These are phyloP conservation scores for Trypanosoma congolense DNA, from an alignment of 208 protist species.

Conservation along the genomic window DNA sequence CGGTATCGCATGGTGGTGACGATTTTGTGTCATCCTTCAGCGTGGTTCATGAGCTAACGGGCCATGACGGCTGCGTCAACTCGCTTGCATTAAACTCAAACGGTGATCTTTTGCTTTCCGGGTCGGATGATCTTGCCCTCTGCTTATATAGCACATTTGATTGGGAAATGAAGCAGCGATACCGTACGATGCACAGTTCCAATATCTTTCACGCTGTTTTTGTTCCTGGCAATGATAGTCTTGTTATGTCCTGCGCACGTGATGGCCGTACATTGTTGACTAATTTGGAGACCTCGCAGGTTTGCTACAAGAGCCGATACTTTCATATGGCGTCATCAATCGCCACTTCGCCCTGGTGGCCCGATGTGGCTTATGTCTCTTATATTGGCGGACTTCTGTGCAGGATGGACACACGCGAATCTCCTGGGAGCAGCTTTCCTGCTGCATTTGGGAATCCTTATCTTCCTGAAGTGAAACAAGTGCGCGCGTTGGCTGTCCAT, in stretches of 20 bases:
- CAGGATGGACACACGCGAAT: constrained; percentile 31
- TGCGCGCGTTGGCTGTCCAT: constrained; percentile 32
- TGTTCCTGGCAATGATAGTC: constrained; percentile 15
- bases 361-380: constrained; percentile 33
- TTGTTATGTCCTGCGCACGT: constrained; percentile 32
- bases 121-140: constrained; percentile 37
- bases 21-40: constrained; percentile 19
- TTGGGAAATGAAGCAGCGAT: constrained; percentile 18
- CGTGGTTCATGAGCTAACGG: constrained; percentile 18
- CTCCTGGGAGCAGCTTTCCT: constrained; percentile 1
- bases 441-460: constrained; percentile 19
- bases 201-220: constrained; percentile 59
- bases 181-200: constrained; percentile 29
- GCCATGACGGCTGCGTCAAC: constrained; percentile 54
- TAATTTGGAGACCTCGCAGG: constrained; percentile 23
- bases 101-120: constrained; percentile 34
- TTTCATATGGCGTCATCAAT: constrained; percentile 28
- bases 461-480: constrained; percentile 11
- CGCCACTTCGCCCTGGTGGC: constrained; percentile 22
- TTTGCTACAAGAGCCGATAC: constrained; percentile 13
- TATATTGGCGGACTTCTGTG: constrained; percentile 32
- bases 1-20: too few species aligned
- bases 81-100: constrained; percentile 26
- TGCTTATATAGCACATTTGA: constrained; percentile 34
- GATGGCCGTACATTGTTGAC: constrained; percentile 36